Evolutionary conservation across 495 filamentous ascomycete genomes (phyloP), one percentile per base, ranked within the genome.

Genomic region (Talaromyces liani): DNA sequence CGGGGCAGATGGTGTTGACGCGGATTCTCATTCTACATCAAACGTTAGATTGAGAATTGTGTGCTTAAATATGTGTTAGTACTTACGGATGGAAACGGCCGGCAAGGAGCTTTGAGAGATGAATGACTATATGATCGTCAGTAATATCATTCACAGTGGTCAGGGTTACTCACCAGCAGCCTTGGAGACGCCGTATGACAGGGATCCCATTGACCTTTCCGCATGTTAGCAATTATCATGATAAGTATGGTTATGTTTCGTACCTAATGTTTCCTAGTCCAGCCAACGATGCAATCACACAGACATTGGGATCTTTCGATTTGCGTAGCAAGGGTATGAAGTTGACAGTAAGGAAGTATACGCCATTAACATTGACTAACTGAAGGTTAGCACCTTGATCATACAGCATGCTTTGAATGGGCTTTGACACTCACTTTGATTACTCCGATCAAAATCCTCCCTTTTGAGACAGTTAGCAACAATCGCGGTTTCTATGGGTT

Each of bases 1-100:
- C 87, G 36, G 87, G 85, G 10, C 82, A 82, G 10, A 90, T 74
- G 22, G 80, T 75, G 69, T 89, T 90, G 3, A 77, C 71, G 6
- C 85, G 71, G 60, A 90, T 89, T 51, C 39, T 14, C 61, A 64
- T 63, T 61, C 63, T 27, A 27, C 27, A 27, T 27, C 27, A 3
- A 27, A 27, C 27, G 27, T 27, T 27, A 27, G 27, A 27, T 27
- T 27, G 3, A 27, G 27, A 27, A 27, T 27, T 27, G 27, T 27
- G 27, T 2, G 27, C 27, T 27, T 3, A 27, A 27, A 27, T 27
- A 4, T 27, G 27, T 27, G 27, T 1, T 27, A 27, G 27, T 1
- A 27, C 27, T 41, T 41, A 41, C 36, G 36, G 36, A 14, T 41
- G 36, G 36, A 41, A 41, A 41, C 36, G 36, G 16, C 36, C 36